phyloP scores from a whole-genome alignment of 495 filamentous ascomycete genomes.

The Lasiosphaeris hirsuta region DNA sequence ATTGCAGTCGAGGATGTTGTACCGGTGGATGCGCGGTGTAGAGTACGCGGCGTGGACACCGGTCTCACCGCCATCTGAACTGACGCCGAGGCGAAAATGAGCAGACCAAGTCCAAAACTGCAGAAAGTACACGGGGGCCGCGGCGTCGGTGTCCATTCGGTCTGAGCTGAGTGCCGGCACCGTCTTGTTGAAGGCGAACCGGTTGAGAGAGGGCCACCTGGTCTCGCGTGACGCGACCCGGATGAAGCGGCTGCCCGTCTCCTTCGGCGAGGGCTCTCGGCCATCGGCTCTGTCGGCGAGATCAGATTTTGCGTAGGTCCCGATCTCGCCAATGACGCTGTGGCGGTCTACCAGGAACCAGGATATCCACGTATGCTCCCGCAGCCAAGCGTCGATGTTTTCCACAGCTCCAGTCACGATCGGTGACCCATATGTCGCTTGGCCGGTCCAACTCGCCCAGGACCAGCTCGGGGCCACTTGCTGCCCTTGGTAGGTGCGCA shows the following conservation, averaged over 20 bases:
- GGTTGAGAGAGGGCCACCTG: background rate
- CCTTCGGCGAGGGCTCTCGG: background rate
- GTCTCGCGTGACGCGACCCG: background rate
- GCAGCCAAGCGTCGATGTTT: slow-evolving; percentile 3
- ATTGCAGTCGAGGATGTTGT: slow-evolving; percentile 5
- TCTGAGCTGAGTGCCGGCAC: background rate
- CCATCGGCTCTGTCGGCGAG: background rate
- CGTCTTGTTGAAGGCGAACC: background rate
- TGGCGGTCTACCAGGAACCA: slow-evolving; percentile 4
- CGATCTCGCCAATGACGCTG: slow-evolving; percentile 1
- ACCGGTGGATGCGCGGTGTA: background rate
- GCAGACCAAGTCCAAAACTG: slow-evolving; percentile 11
- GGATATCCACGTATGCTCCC: slow-evolving; percentile 6
- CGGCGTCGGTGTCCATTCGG: background rate
- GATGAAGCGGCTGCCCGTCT: background rate
- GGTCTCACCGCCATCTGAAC: too few species aligned
- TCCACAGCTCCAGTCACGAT: slow-evolving; percentile 8
- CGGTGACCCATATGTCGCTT: background rate
- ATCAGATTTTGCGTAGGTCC: background rate
- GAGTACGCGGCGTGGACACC: background rate
- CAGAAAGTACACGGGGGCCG: background rate
- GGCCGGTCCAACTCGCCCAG: slow-evolving; percentile 7
- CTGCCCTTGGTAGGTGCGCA: background rate
- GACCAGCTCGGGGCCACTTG: slow-evolving; percentile 10
- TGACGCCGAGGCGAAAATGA: background rate